Evolutionary conservation across 106 monocot species (phyloP).

Genomic region (Triglochin maritima): DNA sequence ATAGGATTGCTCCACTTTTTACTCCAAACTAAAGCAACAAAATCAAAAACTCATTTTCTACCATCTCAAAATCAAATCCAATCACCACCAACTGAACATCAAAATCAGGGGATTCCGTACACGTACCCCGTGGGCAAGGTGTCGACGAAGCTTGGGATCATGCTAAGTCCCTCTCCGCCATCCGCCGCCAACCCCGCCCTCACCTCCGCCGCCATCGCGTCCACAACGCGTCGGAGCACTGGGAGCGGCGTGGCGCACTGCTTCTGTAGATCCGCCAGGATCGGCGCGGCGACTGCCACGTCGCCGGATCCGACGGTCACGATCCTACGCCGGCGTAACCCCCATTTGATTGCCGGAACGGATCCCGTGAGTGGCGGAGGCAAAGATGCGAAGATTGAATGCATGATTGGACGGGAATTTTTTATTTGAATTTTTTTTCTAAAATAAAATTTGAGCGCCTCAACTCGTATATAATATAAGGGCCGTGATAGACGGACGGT

Average conservation of each 20-base stretch:
- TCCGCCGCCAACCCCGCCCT: slow-evolving; percentile 37
- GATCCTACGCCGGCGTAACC: neutral
- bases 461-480: no score
- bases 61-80: neutral
- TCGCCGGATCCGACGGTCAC: neutral
- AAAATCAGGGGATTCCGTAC: neutral
- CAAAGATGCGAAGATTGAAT: neutral
- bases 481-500: no score
- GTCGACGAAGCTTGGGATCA: slow-evolving; percentile 58
- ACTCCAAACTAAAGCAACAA: no score
- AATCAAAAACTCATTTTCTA: no score
- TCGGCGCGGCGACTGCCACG: slow-evolving; percentile 12
- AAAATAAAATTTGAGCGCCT: no score
- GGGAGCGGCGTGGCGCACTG: slow-evolving; percentile 47
- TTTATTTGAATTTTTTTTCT: no score
- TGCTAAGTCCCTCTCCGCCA: slow-evolving; percentile 34
- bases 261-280: slow-evolving; percentile 26
- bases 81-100: neutral
- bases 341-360: neutral
- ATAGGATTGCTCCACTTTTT: no score
- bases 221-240: slow-evolving; percentile 37
- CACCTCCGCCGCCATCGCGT: slow-evolving; percentile 45
- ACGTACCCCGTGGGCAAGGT: slow-evolving; percentile 43
- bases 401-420: no score
- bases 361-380: neutral